phyloP scores from a whole-genome alignment of 2,329 filamentous ascomycete genomes.

The Fusarium ramigenum region DNA sequence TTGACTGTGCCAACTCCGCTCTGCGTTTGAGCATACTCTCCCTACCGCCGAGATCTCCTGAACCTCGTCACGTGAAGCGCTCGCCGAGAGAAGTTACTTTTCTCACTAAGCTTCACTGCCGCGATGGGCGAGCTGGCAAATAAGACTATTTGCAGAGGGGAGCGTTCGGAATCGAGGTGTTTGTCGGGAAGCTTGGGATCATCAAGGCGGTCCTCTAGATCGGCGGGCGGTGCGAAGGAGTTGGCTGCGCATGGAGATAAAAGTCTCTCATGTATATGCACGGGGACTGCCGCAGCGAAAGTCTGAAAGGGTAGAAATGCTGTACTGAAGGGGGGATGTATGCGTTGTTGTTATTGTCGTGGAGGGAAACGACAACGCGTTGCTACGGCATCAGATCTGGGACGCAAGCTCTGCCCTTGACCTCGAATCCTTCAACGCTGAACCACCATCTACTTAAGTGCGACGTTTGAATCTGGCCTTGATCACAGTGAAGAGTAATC shows the following conservation, averaged over 20 bases:
- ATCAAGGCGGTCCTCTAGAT: background rate
- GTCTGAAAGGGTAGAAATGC: rapidly evolving
- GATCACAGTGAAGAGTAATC: rapidly evolving
- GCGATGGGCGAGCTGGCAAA: rapidly evolving
- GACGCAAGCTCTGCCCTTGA: background rate
- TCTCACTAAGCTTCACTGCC: rapidly evolving
- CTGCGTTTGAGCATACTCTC: background rate
- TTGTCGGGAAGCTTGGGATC: too few species aligned
- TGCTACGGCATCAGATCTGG: background rate
- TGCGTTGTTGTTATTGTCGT: background rate
- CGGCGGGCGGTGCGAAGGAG: too few species aligned
- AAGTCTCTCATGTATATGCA: rapidly evolving
- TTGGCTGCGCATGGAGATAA: background rate
- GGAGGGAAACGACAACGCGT: background rate
- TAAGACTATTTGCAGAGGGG: rapidly evolving
- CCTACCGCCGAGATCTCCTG: background rate
- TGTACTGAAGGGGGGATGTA: background rate
- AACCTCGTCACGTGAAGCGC: rapidly evolving
- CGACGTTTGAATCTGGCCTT: rapidly evolving
- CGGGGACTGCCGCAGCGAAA: rapidly evolving
- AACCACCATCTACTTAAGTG: background rate
- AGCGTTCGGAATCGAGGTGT: background rate
- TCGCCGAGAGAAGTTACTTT: rapidly evolving
- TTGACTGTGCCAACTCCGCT: too few species aligned
- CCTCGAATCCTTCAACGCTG: rapidly evolving